Evolutionary conservation across 2,329 filamentous ascomycete genomes (phyloP).

Genomic region (Calonectria henricotiae): DNA sequence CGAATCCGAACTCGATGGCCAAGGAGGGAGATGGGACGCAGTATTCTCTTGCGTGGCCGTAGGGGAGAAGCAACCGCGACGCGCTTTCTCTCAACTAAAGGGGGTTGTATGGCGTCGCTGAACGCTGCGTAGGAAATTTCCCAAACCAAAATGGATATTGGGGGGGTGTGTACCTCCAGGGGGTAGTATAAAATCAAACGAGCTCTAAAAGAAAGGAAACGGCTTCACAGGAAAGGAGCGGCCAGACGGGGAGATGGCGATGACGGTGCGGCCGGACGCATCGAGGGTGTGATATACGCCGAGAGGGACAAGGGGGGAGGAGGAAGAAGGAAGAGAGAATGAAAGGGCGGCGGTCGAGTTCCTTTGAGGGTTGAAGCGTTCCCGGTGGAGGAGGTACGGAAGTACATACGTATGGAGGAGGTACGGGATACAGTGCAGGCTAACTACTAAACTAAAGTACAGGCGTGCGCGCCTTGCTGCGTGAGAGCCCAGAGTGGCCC

Average conservation of each 20-base stretch:
- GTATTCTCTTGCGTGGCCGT: constrained; percentile 43
- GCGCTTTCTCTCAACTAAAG: constrained; percentile 54
- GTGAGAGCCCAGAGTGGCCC: constrained; percentile 21
- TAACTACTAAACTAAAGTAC: neutral
- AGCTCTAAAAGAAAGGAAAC: constrained; percentile 47
- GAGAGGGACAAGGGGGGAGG: constrained; percentile 35
- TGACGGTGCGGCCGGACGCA: constrained; percentile 56
- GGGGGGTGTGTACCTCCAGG: constrained; percentile 47
- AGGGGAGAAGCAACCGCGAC: constrained; percentile 53
- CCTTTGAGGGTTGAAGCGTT: constrained; percentile 32
- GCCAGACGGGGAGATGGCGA: constrained; percentile 46
- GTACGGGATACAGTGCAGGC: constrained; percentile 1
- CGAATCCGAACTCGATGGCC: constrained; percentile 49
- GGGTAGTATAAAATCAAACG: constrained; percentile 37
- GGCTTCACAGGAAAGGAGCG: constrained; percentile 53
- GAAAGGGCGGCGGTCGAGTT: constrained; percentile 32
- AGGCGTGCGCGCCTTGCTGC: constrained; percentile 6
- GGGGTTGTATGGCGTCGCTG: constrained; percentile 47
- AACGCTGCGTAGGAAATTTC: constrained; percentile 48
- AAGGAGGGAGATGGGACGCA: constrained; percentile 37
- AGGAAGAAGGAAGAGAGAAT: constrained; percentile 22
- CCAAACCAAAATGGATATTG: constrained; percentile 42
- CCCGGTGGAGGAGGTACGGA: constrained; percentile 28
- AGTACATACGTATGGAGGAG: neutral
- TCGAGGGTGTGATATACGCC: constrained; percentile 49